phyloP scores from a whole-genome alignment of 2,329 filamentous ascomycete genomes.

The Xylaria sp. region DNA sequence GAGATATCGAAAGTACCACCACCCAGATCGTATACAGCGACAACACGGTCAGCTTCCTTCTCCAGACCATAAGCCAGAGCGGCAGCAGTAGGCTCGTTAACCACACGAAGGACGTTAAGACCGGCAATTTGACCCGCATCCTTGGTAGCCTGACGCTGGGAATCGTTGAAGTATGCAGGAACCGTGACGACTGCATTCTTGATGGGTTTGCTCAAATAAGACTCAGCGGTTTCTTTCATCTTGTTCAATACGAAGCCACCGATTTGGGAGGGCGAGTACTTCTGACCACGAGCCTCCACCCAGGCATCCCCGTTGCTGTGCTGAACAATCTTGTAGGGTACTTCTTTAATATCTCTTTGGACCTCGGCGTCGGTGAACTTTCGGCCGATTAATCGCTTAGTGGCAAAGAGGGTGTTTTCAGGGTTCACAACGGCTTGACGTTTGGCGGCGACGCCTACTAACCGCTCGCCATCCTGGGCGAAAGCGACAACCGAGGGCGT shows the following conservation, averaged over 20 bases:
- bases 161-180: constrained; percentile 98
- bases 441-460: constrained; percentile 97
- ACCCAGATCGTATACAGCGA: constrained; percentile 97
- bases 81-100: constrained; percentile 97
- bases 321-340: constrained; percentile 98
- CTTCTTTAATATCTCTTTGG: constrained; percentile 96
- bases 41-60: constrained; percentile 89
- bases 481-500: constrained; percentile 96
- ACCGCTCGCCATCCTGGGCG: constrained; percentile 91
- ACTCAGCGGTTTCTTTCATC: constrained; percentile 99
- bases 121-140: constrained; percentile 96
- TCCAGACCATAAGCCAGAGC: constrained; percentile 96
- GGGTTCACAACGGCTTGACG: constrained; percentile 98
- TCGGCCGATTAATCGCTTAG: constrained; percentile 97
- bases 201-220: constrained; percentile 87
- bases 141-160: constrained; percentile 97
- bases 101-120: constrained; percentile 95
- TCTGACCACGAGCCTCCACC: constrained; percentile 92
- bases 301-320: constrained; percentile 97
- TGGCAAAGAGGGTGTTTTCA: constrained; percentile 97
- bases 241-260: constrained; percentile 96
- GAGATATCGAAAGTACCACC: constrained; percentile 99
- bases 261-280: constrained; percentile 98
- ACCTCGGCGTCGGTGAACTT: constrained; percentile 96
- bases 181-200: constrained; percentile 98